Percentiles rank a stretch among this genome's conserved stretches.
Conservation (phyloP, 2,329 filamentous ascomycete species). For the Penicillium fuscoglaucum region DNA sequence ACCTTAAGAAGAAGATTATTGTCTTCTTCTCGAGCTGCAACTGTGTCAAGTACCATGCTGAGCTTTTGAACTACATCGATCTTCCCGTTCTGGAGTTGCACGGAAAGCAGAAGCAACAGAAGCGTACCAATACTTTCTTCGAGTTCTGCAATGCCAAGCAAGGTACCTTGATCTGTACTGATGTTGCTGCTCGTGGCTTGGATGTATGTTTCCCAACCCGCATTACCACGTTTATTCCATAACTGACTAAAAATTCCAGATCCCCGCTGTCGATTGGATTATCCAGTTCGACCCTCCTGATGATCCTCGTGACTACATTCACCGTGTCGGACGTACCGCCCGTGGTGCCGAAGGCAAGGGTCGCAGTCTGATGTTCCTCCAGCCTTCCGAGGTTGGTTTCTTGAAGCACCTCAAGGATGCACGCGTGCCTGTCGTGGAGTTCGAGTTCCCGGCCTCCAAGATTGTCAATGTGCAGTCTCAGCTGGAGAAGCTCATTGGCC, state of each 20-base stretch:
- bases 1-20: conserved; percentile 95
- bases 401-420: conserved; percentile 87
- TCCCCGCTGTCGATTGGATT: conserved; percentile 94
- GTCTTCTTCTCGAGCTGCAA: conserved; percentile 94
- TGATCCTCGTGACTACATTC: conserved; percentile 87
- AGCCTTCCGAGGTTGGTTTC: conserved; percentile 90
- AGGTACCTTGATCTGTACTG: conserved; percentile 91
- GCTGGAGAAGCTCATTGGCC: conserved; percentile 87
- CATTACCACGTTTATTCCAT: neutral
- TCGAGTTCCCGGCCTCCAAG: conserved; percentile 90
- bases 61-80: conserved; percentile 97
- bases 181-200: conserved; percentile 90
- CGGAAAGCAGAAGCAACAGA: conserved; percentile 98
- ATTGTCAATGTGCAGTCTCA: conserved; percentile 88
- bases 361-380: conserved; percentile 86
- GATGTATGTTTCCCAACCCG: conserved; percentile 51
- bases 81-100: conserved; percentile 82
- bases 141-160: conserved; percentile 86
- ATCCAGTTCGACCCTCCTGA: conserved; percentile 94
- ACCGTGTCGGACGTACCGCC: conserved; percentile 93
- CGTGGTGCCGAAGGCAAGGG: conserved; percentile 81
- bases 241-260: conserved; percentile 38
- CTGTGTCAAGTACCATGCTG: conserved; percentile 92
- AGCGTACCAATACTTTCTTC: conserved; percentile 98
- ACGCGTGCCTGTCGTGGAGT: conserved; percentile 90